These are phyloP conservation scores for Harringtonia lauricola DNA, from an alignment of 2,329 filamentous ascomycete species.

Conservation along the genomic window DNA sequence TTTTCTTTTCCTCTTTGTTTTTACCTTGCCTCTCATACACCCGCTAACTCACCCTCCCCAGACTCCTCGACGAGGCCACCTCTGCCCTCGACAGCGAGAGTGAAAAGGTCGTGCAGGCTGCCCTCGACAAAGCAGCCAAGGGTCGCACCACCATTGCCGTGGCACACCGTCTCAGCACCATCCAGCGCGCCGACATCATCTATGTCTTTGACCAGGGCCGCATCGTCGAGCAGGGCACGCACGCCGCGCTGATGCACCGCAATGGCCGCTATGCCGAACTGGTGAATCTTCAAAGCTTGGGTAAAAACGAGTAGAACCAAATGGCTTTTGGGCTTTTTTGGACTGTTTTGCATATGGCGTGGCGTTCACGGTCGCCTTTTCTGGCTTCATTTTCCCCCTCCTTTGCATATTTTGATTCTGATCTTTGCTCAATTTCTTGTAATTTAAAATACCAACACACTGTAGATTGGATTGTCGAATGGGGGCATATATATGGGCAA, in stretches of 20 bases:
- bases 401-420: constrained; percentile 1
- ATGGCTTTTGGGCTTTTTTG: neutral
- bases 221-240: constrained; percentile 76
- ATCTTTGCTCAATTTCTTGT: neutral
- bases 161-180: constrained; percentile 82
- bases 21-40: neutral
- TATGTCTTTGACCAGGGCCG: constrained; percentile 91
- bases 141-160: constrained; percentile 88
- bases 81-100: constrained; percentile 65
- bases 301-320: constrained; percentile 31
- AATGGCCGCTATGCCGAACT: constrained; percentile 68
- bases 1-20: neutral
- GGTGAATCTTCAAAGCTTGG: constrained; percentile 70
- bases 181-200: constrained; percentile 88
- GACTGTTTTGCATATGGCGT: too few relatives aligned
- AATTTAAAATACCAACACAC: too few relatives aligned
- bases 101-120: constrained; percentile 71
- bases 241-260: constrained; percentile 58
- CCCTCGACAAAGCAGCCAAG: constrained; percentile 70
- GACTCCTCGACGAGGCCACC: constrained; percentile 69
- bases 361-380: too few relatives aligned
- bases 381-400: neutral
- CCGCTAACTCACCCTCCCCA: neutral
- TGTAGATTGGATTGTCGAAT: too few relatives aligned
- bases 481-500: too few relatives aligned